Evolutionary conservation across 116 monocot genomes (phyloP).

Genomic region (Iris pallida): DNA sequence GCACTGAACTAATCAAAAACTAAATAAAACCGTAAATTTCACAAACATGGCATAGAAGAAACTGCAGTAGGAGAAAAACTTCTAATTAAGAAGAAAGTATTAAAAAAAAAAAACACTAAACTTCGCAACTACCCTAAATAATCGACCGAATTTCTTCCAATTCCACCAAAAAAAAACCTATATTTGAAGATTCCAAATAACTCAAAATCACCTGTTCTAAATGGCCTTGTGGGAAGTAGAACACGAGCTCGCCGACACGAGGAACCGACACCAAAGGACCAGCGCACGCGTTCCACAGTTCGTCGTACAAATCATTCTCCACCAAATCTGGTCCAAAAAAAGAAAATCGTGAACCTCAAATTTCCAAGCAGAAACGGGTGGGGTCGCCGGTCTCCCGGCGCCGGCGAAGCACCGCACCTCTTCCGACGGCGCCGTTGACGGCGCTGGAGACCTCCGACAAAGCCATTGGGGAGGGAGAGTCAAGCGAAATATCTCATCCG

Average conservation of each 20-base stretch:
- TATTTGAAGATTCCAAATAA: too few relatives aligned
- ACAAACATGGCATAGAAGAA: too few relatives aligned
- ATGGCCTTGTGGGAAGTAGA: constrained; percentile 24
- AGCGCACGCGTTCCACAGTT: constrained; percentile 23
- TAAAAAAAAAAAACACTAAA: not conserved
- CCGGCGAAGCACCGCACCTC: constrained; percentile 10
- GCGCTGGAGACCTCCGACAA: not conserved
- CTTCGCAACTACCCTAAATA: not conserved
- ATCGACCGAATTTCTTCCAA: not conserved
- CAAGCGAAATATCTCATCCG: too few relatives aligned
- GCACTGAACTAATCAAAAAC: too few relatives aligned
- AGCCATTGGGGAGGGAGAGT: too few relatives aligned
- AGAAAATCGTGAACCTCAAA: not conserved
- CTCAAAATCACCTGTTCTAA: constrained; percentile 13
- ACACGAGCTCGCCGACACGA: constrained; percentile 17
- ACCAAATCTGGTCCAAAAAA: not conserved
- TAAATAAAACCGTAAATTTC: too few relatives aligned
- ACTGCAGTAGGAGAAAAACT: too few relatives aligned
- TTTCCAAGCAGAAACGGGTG: not conserved
- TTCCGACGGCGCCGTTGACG: constrained; percentile 12
- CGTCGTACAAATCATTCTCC: constrained; percentile 17
- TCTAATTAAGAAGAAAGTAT: not conserved
- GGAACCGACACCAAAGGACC: constrained; percentile 18
- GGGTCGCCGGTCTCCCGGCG: not conserved
- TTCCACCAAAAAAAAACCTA: too few relatives aligned